phyloP scores from a whole-genome alignment of 1,139 yeast genomes.

The Protomyces inundatus region DNA sequence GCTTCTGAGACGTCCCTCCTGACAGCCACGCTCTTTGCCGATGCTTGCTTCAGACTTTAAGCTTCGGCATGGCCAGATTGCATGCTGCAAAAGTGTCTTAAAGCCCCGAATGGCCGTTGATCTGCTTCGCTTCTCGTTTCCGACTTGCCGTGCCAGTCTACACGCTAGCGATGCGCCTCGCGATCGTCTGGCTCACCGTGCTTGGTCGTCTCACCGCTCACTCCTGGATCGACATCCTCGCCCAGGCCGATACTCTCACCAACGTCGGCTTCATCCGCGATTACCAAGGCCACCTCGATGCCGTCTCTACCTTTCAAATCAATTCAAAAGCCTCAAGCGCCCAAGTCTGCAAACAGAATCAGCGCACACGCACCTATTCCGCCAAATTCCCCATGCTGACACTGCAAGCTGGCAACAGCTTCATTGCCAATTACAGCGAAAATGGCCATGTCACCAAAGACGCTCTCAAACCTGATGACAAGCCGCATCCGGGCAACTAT shows the following conservation, averaged over 20 bases:
- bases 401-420: constrained; percentile 30
- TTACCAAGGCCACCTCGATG: constrained; percentile 20
- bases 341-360: constrained; percentile 27
- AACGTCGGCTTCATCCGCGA: constrained; percentile 22
- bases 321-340: neutral
- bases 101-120: too few species aligned
- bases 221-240: constrained; percentile 21
- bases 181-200: too few species aligned
- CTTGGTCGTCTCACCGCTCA: neutral
- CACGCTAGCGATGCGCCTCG: too few species aligned
- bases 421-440: constrained; percentile 31
- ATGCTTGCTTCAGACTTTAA: too few species aligned
- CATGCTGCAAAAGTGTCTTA: too few species aligned
- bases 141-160: too few species aligned
- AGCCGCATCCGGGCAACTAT: constrained; percentile 33
- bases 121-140: too few species aligned
- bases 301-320: constrained; percentile 8
- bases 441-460: constrained; percentile 34
- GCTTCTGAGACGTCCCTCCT: too few species aligned
- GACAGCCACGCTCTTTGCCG: too few species aligned
- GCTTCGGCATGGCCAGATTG: too few species aligned
- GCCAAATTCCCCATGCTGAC: constrained; percentile 32
- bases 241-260: constrained; percentile 2
- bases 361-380: constrained; percentile 30
- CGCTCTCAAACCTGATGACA: constrained; percentile 30